These are phyloP conservation scores for Zanthoxylum bungeanum DNA, from an alignment of 345 rosid species.

Conservation along the genomic window DNA sequence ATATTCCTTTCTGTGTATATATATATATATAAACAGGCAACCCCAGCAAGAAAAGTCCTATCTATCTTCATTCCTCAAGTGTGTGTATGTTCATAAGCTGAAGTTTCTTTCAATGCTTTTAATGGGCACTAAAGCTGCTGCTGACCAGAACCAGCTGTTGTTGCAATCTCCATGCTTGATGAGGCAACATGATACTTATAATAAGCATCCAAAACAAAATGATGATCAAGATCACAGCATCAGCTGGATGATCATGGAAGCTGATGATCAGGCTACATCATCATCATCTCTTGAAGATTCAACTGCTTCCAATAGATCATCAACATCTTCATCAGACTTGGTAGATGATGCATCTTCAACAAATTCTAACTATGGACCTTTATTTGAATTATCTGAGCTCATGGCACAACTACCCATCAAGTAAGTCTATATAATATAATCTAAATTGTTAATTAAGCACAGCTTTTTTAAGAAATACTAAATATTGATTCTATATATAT, in stretches of 20 bases:
- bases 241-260: constrained; percentile 24
- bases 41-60: not conserved
- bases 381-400: constrained; percentile 56
- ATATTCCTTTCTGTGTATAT: too few species aligned
- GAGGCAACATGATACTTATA: too few species aligned
- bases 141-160: not conserved
- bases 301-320: constrained; percentile 18
- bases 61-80: too few species aligned
- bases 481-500: too few species aligned
- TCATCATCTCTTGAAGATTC: constrained; percentile 28
- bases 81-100: too few species aligned
- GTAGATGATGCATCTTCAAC: constrained; percentile 38
- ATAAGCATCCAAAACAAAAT: too few species aligned
- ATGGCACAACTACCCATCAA: constrained; percentile 62
- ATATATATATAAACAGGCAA: constrained; percentile 6
- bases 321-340: constrained; percentile 37
- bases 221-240: constrained; percentile 10
- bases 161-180: constrained; percentile 9
- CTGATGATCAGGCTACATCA: constrained; percentile 4
- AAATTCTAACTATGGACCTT: constrained; percentile 33
- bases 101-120: too few species aligned
- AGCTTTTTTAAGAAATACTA: too few species aligned
- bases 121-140: constrained; percentile 20
- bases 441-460: not conserved
- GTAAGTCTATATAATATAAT: constrained; percentile 41